Conservation (phyloP, 2,329 filamentous ascomycete species). For the Podosphaera aphanis region DNA sequence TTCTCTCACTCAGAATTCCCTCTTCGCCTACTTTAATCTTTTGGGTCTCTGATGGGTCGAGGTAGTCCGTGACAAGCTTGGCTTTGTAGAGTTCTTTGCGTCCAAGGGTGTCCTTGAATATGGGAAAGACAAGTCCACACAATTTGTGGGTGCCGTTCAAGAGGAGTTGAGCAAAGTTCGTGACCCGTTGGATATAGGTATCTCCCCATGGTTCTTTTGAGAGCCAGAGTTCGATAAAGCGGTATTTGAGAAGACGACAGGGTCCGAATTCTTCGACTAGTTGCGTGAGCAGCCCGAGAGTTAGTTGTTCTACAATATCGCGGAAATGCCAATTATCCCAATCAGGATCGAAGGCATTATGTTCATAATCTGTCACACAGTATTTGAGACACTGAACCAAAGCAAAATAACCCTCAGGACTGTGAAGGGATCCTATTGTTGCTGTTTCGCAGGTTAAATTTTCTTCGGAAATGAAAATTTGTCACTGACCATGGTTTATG, state of each 20-base stretch:
- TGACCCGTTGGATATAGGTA: constrained; percentile 26
- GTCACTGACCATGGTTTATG: constrained; percentile 22
- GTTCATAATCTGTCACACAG: constrained; percentile 25
- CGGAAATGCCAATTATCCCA: constrained; percentile 41
- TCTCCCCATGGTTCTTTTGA: constrained; percentile 46
- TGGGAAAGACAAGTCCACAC: constrained; percentile 24
- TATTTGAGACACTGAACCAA: constrained; percentile 37
- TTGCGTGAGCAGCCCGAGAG: constrained; percentile 31
- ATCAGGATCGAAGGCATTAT: constrained; percentile 28
- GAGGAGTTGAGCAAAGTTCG: constrained; percentile 23
- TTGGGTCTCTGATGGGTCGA: constrained; percentile 25
- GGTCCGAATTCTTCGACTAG: constrained; percentile 30
- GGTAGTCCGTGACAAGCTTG: constrained; percentile 10
- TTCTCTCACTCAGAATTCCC: constrained; percentile 14
- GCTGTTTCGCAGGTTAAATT: constrained; percentile 5
- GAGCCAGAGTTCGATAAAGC: constrained; percentile 53
- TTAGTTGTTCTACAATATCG: constrained; percentile 36
- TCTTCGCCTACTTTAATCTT: constrained; percentile 19
- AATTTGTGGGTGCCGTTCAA: constrained; percentile 8
- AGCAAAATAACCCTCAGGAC: constrained; percentile 19
- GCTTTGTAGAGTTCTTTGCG: constrained; percentile 11
- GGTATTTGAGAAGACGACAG: constrained; percentile 33
- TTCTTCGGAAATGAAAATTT: not conserved
- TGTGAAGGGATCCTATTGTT: constrained; percentile 10
- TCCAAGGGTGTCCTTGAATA: constrained; percentile 13